Base-by-base conservation (phyloP, 2,329 filamentous ascomycete species). In the Clonostachys sp. region DNA sequence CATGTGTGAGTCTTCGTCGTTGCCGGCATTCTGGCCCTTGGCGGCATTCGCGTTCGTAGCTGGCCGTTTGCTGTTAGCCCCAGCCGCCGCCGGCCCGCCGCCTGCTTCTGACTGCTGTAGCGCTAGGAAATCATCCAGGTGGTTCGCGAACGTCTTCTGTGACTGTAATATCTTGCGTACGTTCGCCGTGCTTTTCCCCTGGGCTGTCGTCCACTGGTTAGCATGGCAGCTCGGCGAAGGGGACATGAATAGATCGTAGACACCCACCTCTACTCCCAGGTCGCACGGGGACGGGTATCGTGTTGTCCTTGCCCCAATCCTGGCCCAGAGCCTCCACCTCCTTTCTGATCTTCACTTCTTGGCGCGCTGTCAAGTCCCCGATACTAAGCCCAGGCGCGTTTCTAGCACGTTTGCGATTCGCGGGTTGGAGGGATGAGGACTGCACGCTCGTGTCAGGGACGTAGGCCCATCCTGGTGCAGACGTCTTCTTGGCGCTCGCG, bases 401-500 rank as follows among this genome's bases (percentile, higher is more conserved):
- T 52, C 87, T 78, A 33, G 81, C 84, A 58, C 90, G 86, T 68
- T 95, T 95, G 52, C 87, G 79, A 73, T 77, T 80, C 53, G 71
- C 67, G 49, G 71, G 75, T 51, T 65, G 68, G 53, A 73, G 67
- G 50, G 75, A 74, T 45, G 73, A 63, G 45, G 71, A 64, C 47
- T 81, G 76, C 48, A 79, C 75, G 40, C 65, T 78, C 62, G 80
- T 84, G 61, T 96, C 89, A 33, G 91, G 84, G 2, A 96, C 89
- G 63, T 96, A 96, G 12, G 90, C 90, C 87, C 91, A 97, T 59
- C 92, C 92, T 1, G 92, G 91, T 2, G 89, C 87, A 41, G 79
- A 74, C 41, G 81, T 80, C 14, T 83, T 83, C 51, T 82, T 83
- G 30, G 83, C 73, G 60, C 81, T 83, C 35, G 89, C 87, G 48